Evolutionary conservation across 73 alveolate species (phyloP).

Genomic region (Paramecium octaurelia): DNA sequence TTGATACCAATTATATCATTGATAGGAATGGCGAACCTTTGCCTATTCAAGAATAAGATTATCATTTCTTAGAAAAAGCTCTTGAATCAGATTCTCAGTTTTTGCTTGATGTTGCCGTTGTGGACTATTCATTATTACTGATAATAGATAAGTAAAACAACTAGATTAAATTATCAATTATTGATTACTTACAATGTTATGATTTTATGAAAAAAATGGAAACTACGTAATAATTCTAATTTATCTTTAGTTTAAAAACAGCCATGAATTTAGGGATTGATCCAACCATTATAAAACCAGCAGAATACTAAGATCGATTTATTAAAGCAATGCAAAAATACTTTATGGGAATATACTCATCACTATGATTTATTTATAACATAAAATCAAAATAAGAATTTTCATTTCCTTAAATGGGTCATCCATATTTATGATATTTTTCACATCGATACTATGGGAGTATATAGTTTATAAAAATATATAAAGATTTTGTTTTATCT

Average conservation of each 20-base stretch:
- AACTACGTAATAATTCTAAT: not conserved
- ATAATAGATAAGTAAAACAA: constrained; percentile 47
- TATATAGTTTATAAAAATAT: no score
- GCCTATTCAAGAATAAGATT: not conserved
- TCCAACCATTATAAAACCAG: constrained; percentile 67
- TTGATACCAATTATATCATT: constrained; percentile 34
- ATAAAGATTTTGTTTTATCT: no score
- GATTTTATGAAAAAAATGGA: constrained; percentile 37
- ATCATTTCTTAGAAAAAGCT: not conserved
- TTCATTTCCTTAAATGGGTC: no score
- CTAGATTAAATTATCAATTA: constrained; percentile 38
- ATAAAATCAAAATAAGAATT: not conserved
- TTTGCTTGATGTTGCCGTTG: constrained; percentile 34
- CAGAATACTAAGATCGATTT: constrained; percentile 58
- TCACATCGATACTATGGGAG: no score
- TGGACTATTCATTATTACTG: constrained; percentile 52
- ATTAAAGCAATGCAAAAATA: constrained; percentile 54
- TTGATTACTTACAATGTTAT: constrained; percentile 53
- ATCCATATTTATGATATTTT: no score
- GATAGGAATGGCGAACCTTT: constrained; percentile 39
- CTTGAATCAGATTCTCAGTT: constrained; percentile 39
- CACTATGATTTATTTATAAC: not conserved
- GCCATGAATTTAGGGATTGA: not conserved
- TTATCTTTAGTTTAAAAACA: not conserved
- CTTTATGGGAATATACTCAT: constrained; percentile 46